Evolutionary conservation across 2,329 filamentous ascomycete genomes (phyloP).

Genomic region (Trichoderma sp.): DNA sequence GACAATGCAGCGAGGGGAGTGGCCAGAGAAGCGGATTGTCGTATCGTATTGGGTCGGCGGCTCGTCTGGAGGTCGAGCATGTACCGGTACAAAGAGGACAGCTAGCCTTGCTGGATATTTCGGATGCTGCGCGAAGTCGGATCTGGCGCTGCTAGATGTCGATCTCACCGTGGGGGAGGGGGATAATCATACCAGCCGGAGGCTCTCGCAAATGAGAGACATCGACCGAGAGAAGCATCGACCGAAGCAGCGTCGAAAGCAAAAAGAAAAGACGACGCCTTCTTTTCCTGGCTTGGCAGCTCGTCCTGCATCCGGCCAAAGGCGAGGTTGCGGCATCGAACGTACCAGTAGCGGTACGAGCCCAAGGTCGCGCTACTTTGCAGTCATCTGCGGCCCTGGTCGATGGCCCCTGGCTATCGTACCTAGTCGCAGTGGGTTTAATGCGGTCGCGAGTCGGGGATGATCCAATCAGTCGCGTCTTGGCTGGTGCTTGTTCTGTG

Average conservation of each 20-base stretch:
- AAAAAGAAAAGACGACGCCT: background rate
- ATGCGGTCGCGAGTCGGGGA: slow-evolving; percentile 22
- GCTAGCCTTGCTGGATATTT: background rate
- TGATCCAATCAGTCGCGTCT: slow-evolving; percentile 32
- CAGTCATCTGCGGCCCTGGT: slow-evolving; percentile 20
- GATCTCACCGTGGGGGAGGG: slow-evolving; percentile 3
- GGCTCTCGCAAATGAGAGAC: background rate
- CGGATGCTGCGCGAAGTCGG: slow-evolving; percentile 14
- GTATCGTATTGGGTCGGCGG: background rate
- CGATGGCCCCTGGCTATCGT: slow-evolving; percentile 10
- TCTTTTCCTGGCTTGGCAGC: slow-evolving; percentile 6
- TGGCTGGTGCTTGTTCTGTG: slow-evolving; percentile 23
- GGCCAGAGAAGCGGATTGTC: background rate
- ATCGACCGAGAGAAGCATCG: background rate
- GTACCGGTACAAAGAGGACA: background rate
- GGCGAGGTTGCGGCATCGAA: slow-evolving; percentile 4
- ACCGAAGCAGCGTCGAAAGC: background rate
- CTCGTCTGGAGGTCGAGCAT: background rate
- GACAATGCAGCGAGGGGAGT: slow-evolving; percentile 12
- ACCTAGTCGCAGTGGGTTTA: slow-evolving; percentile 12
- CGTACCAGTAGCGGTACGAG: background rate
- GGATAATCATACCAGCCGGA: background rate
- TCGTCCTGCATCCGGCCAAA: slow-evolving; percentile 20
- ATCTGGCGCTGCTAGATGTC: slow-evolving; percentile 18
- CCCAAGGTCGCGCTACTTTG: slow-evolving; percentile 12